Evolutionary conservation across 768 basidiomycete species (phyloP).

Genomic region (Amanita inopinata): DNA sequence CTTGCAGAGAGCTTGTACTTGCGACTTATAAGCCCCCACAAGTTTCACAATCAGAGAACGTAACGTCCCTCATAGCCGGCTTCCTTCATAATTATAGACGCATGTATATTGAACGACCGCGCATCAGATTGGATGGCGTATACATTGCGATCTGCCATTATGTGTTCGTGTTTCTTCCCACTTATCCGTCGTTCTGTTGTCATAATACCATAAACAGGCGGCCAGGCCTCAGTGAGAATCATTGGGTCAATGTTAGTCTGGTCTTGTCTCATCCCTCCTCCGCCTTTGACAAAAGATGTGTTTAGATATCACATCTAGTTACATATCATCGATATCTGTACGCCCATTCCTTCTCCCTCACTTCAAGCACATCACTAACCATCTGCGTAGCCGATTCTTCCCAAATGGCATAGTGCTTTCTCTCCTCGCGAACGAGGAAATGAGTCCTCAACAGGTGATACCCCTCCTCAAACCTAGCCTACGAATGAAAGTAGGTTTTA

Average conservation of each 20-base stretch:
- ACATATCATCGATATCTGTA: slow-evolving; percentile 91
- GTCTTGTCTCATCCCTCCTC: slow-evolving; percentile 5
- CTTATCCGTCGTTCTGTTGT: slow-evolving; percentile 8
- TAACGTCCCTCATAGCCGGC: slow-evolving; percentile 39
- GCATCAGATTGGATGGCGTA: slow-evolving; percentile 78
- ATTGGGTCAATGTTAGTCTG: slow-evolving; percentile 72
- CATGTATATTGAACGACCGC: slow-evolving; percentile 74
- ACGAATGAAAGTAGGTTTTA: slow-evolving; percentile 55
- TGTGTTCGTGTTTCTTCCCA: slow-evolving; percentile 35
- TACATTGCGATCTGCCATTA: slow-evolving; percentile 92
- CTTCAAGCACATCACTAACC: not conserved
- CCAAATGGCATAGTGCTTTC: slow-evolving; percentile 82
- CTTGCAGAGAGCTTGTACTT: slow-evolving; percentile 51
- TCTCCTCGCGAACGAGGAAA: slow-evolving; percentile 73
- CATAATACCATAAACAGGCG: slow-evolving; percentile 33
- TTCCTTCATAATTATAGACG: slow-evolving; percentile 62
- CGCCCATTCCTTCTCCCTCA: slow-evolving; percentile 17
- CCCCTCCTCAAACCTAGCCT: slow-evolving; percentile 67
- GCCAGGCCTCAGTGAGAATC: slow-evolving; percentile 69
- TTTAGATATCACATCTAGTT: slow-evolving; percentile 74
- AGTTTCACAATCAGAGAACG: slow-evolving; percentile 40
- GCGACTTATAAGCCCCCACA: slow-evolving; percentile 70
- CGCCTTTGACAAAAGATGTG: not conserved
- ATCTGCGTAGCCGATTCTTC: slow-evolving; percentile 61
- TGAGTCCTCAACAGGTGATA: slow-evolving; percentile 60